Percentiles rank a stretch among this genome's conserved stretches.
Conservation (phyloP, 257 asterid genomes). For the Nicotiana attenuata region DNA sequence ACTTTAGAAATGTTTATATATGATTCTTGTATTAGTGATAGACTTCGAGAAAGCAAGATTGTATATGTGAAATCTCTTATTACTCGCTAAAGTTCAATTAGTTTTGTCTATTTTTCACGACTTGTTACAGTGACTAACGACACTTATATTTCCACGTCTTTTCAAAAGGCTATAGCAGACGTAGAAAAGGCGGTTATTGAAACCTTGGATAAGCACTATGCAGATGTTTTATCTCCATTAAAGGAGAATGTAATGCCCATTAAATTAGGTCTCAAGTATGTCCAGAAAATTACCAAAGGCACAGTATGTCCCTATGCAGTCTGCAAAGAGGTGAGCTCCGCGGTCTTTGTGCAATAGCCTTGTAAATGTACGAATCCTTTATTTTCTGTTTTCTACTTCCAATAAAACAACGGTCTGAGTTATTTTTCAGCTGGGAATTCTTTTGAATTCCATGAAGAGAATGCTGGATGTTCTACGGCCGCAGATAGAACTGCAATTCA, state of each 20-base stretch:
- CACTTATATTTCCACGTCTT: background rate
- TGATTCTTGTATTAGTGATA: background rate
- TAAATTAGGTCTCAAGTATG: slow-evolving; percentile 80
- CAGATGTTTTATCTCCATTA: slow-evolving; percentile 75
- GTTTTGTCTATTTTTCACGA: background rate
- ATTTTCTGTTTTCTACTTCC: background rate
- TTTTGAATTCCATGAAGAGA: slow-evolving; percentile 79
- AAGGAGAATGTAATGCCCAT: slow-evolving; percentile 73
- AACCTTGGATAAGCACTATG: slow-evolving; percentile 76
- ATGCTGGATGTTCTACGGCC: slow-evolving; percentile 77
- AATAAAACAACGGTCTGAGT: background rate
- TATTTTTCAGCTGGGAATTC: slow-evolving; percentile 67
- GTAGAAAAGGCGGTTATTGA: slow-evolving; percentile 84
- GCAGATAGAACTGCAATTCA: slow-evolving; percentile 59
- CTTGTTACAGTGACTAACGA: background rate
- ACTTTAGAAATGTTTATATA: background rate
- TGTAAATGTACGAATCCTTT: background rate
- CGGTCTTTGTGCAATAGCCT: background rate
- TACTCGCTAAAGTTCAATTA: background rate
- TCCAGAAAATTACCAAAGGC: slow-evolving; percentile 78
- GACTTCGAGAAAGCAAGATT: background rate
- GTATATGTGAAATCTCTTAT: background rate
- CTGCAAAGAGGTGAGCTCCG: slow-evolving; percentile 46
- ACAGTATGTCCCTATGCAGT: slow-evolving; percentile 38
- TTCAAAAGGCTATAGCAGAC: slow-evolving; percentile 70